A percentile compares a stretch with the other conserved stretches of the same genome.
Evolutionary conservation across 805 yeast species (phyloP).

Genomic region (Teunomyces kruisii): DNA sequence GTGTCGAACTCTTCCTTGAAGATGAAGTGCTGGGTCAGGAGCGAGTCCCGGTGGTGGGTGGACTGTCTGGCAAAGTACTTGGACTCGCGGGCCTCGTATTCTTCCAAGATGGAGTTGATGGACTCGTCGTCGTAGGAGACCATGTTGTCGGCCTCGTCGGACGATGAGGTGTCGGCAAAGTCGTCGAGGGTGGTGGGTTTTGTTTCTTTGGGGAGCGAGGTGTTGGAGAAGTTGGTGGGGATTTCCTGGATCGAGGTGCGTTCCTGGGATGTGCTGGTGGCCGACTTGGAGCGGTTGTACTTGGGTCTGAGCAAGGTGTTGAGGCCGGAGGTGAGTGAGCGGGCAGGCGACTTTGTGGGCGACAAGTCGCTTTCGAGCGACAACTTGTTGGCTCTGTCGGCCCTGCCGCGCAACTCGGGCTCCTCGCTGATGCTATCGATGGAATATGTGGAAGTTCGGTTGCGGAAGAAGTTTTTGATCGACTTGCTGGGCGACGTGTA

Average conservation of each 20-base stretch:
- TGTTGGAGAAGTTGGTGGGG: background rate
- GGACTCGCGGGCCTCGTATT: constrained; percentile 18
- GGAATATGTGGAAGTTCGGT: constrained; percentile 22
- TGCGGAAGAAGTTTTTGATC: constrained; percentile 22
- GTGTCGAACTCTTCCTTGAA: constrained; percentile 32
- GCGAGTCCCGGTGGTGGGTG: constrained; percentile 3
- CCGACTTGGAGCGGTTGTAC: constrained; percentile 19
- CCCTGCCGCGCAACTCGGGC: constrained; percentile 12
- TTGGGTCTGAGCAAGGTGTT: constrained; percentile 18
- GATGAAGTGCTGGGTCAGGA: constrained; percentile 15
- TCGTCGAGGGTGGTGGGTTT: constrained; percentile 28
- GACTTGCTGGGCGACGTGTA: constrained; percentile 28
- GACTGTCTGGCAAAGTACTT: constrained; percentile 11
- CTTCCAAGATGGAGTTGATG: constrained; percentile 31
- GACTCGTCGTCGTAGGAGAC: constrained; percentile 23
- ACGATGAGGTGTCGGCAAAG: constrained; percentile 39
- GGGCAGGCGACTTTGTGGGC: constrained; percentile 6
- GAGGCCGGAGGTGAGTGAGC: constrained; percentile 4
- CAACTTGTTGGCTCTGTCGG: background rate
- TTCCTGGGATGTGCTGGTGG: constrained; percentile 7
- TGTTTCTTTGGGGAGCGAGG: constrained; percentile 6
- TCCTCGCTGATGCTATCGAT: constrained; percentile 23
- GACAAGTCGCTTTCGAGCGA: constrained; percentile 9
- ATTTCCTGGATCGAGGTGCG: background rate
- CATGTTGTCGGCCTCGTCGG: constrained; percentile 15